Base-by-base conservation (phyloP, 2,329 filamentous ascomycete genomes). In the Diaporthe longicolla region DNA sequence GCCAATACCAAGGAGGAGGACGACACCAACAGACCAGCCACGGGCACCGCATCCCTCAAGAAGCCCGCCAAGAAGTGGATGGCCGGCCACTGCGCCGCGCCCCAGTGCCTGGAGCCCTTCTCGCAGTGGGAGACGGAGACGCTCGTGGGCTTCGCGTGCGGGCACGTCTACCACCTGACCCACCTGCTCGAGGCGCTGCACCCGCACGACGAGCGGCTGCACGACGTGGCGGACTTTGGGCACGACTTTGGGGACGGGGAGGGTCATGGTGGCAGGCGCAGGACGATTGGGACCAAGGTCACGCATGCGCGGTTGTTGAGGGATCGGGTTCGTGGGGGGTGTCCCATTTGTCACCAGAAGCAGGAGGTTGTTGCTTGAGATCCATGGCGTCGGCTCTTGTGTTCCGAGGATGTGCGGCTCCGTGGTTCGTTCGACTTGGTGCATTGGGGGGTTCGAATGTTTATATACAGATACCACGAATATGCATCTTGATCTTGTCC, bases 241-340 rank as follows among this genome's bases (percentile, higher is more conserved):
- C 79, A 82, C 4, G 84, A 84, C 54, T 84, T 86, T 55, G 84
- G 84, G 54, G 84, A 86, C 48, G 85, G 83, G 21, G 81, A 83
- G 15, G 81, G 84, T 2, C 11, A 15, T 1, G 37, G 11, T 72
- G 43, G 69, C 13, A 82, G 83, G 35, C 88, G 89, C 10, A 87
- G 92, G 73, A 94, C 93, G 70, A 91, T 98, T 9, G 94, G 94
- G 0, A 91, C 93, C 40, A 98, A 98, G 83, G 95, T 98, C 37
- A 97, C 94, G 76, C 94, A 95, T 80, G 95, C 95, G 52, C 89
- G 95, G 76, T 82, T 98, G 71, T 83, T 98, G 74, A 89, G 92
- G 77, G 93, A 95, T 78, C 90, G 90, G 75, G 87, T 96, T 48
- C 85, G 87, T 59, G 88, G 87, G 11, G 92, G 92, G 0, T 94